These are phyloP conservation scores for Candida frijolesensis DNA, from an alignment of 1,139 yeast species.

Conservation along the genomic window DNA sequence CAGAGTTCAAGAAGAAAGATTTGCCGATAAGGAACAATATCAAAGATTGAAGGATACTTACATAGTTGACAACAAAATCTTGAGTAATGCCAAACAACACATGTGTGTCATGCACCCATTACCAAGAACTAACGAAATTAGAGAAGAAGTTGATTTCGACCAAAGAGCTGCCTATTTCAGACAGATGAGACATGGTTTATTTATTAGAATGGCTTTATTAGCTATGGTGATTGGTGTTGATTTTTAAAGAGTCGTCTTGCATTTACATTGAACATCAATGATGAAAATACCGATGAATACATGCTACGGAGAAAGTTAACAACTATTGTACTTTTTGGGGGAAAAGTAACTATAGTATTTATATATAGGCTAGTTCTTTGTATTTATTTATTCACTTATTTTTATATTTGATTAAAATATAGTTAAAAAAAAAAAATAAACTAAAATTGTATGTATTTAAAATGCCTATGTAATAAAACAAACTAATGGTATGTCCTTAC, in stretches of 20 bases:
- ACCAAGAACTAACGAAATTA: slow-evolving; percentile 95
- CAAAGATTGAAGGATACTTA: slow-evolving; percentile 89
- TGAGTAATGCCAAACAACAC: slow-evolving; percentile 92
- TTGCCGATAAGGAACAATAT: slow-evolving; percentile 72
- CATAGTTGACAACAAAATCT: slow-evolving; percentile 88
- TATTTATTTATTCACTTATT: neutral
- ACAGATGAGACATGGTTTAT: slow-evolving; percentile 98
- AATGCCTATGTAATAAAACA: neutral
- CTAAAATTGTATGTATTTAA: too few species aligned
- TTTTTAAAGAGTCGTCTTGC: slow-evolving; percentile 27
- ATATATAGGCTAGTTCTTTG: neutral
- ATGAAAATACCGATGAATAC: neutral
- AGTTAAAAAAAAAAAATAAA: too few species aligned
- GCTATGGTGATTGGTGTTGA: slow-evolving; percentile 97
- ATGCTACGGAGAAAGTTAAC: neutral
- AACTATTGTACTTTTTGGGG: slow-evolving; percentile 4
- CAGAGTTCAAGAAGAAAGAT: slow-evolving; percentile 97
- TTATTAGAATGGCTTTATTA: slow-evolving; percentile 96
- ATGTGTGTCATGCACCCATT: slow-evolving; percentile 99
- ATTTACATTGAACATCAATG: neutral
- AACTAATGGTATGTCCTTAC: neutral
- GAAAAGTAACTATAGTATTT: neutral
- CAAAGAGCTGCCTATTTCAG: slow-evolving; percentile 99
- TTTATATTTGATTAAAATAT: neutral
- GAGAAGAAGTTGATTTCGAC: slow-evolving; percentile 98